Percentiles rank a stretch among this genome's conserved stretches.
Evolutionary conservation across 2,329 filamentous ascomycete species (phyloP).

Genomic region (Colletotrichum orchidophilum): DNA sequence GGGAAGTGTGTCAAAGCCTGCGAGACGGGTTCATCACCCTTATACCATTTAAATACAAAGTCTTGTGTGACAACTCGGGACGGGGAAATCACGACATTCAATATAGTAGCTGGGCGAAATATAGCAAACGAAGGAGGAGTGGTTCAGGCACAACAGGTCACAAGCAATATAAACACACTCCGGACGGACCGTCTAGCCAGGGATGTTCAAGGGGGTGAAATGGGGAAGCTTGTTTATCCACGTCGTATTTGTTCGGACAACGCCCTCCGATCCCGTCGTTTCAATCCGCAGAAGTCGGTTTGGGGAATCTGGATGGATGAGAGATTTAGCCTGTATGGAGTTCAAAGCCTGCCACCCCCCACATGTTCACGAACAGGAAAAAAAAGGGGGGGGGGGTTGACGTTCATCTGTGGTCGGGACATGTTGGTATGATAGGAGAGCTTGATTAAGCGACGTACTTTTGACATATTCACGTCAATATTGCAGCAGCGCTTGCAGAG

Average conservation of each 20-base stretch:
- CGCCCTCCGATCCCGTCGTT: constrained; percentile 6
- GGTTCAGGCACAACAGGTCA: neutral
- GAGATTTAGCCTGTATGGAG: constrained; percentile 29
- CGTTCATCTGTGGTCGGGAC: neutral
- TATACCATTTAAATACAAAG: neutral
- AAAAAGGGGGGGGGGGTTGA: neutral
- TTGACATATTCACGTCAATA: neutral
- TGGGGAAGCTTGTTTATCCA: neutral
- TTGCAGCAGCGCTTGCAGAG: neutral
- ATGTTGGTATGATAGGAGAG: neutral
- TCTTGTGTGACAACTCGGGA: neutral
- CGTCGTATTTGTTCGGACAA: constrained; percentile 19
- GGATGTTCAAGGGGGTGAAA: neutral
- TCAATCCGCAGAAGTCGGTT: neutral
- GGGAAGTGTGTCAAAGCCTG: too few species aligned
- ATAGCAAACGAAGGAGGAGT: neutral
- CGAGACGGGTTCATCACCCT: neutral
- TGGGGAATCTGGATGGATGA: neutral
- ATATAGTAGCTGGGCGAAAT: neutral
- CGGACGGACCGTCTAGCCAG: constrained; percentile 24
- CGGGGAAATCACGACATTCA: constrained; percentile 6
- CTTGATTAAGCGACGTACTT: neutral
- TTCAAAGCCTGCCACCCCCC: constrained; percentile 13
- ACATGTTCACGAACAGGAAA: neutral
- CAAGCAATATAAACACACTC: constrained; percentile 18